phyloP scores from a whole-genome alignment of 2,329 filamentous ascomycete genomes.

The Talaromyces funiculosus region DNA sequence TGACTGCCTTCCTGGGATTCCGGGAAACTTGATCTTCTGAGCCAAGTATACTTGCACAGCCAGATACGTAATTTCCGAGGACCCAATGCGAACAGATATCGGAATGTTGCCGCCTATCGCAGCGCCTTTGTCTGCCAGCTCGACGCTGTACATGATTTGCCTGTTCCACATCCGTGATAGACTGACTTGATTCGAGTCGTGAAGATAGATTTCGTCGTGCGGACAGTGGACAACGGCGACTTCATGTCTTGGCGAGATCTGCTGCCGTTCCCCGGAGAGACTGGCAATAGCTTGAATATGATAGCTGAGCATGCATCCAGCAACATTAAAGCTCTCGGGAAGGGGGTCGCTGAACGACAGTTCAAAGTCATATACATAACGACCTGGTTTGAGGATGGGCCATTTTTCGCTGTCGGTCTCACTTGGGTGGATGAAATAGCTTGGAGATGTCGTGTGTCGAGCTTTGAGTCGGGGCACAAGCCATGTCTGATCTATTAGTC shows the following conservation, averaged over 20 bases:
- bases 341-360: slow-evolving; percentile 8
- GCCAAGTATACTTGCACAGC: slow-evolving; percentile 6
- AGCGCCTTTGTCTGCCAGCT: slow-evolving; percentile 5
- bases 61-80: slow-evolving; percentile 5
- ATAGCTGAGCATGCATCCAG: slow-evolving; percentile 8
- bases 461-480: slow-evolving; percentile 1
- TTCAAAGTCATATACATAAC: slow-evolving; percentile 9
- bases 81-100: not conserved
- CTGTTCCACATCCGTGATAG: slow-evolving; percentile 10
- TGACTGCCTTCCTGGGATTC: not conserved
- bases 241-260: slow-evolving; percentile 7
- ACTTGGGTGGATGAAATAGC: not conserved
- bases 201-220: slow-evolving; percentile 11
- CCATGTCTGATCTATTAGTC: slow-evolving; percentile 3
- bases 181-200: slow-evolving; percentile 9
- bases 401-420: not conserved
- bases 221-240: slow-evolving; percentile 9
- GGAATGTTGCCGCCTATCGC: slow-evolving; percentile 10
- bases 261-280: not conserved
- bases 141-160: slow-evolving; percentile 7
- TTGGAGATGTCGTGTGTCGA: not conserved
- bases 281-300: slow-evolving; percentile 4
- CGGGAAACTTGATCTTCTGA: slow-evolving; percentile 7
- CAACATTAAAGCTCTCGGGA: slow-evolving; percentile 8
- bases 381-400: slow-evolving; percentile 4